Evolutionary conservation across 2,329 filamentous ascomycete species (phyloP), one percentile per base, ranked within the genome.

Genomic region (Aspergillus puulaauensis): DNA sequence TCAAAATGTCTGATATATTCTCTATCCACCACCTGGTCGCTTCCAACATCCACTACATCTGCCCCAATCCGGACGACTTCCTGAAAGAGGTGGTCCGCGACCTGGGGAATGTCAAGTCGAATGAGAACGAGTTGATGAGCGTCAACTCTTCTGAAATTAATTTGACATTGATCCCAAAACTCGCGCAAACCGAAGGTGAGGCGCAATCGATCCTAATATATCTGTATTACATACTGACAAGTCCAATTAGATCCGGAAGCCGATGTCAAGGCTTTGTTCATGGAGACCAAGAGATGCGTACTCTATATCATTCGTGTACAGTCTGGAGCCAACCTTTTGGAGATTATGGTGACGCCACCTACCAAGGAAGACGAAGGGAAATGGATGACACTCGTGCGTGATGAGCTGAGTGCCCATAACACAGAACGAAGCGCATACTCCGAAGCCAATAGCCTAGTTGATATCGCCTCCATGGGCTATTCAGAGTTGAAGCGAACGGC

Each of bases 241-340:
- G 35, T 8, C 19, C 9, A 15, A 27, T 12, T 67, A 83, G 95
- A 99, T 71, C 93, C 95, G 4, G 93, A 98, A 70, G 91, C 93
- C 4, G 90, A 95, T 59, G 82, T 95, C 62, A 97, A 98, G 77
- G 83, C 92, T 1, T 82, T 99, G 3, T 97, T 97, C 73, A 98
- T 97, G 87, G 95, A 98, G 77, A 98, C 95, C 3, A 99, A 99
- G 79, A 88, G 95, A 67, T 96, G 95, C 70, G 90, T 98, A 41
- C 80, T 99, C 61, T 99, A 98, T 76, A 98, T 99, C 73, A 98
- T 99, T 70, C 90, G 95, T 58, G 90, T 99, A 37, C 96, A 99
- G 75, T 91, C 90, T 2, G 95, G 95, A 8, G 80, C 87, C 52
- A 96, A 93, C 67, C 84, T 99, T n/a, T 86, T 98, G 74, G 93